Conservation (phyloP, 495 filamentous ascomycete genomes). For the Tuber melanosporum region DNA sequence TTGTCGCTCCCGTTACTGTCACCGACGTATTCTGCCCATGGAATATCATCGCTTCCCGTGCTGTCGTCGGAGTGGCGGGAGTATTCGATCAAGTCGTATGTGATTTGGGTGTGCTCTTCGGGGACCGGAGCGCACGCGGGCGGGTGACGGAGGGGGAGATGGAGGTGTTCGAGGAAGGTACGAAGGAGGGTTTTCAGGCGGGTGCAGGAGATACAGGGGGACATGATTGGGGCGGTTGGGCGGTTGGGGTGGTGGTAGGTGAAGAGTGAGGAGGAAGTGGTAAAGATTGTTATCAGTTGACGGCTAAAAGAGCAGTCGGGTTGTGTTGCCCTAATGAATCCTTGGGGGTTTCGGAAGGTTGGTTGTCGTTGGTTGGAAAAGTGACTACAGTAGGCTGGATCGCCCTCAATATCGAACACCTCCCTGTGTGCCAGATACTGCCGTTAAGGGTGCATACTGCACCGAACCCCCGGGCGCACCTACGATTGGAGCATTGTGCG, state of each 20-base stretch:
- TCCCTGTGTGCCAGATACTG: not conserved
- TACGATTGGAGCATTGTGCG: too few relatives aligned
- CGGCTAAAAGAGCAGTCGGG: not conserved
- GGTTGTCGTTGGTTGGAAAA: too few relatives aligned
- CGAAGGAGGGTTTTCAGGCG: not conserved
- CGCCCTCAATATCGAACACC: not conserved
- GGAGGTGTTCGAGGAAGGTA: not conserved
- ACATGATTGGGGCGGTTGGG: not conserved
- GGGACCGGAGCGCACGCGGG: not conserved
- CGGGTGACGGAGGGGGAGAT: not conserved
- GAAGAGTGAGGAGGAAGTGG: not conserved
- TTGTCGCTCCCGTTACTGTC: not conserved
- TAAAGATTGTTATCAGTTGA: not conserved
- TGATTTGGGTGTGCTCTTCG: not conserved
- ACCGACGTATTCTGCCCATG: not conserved
- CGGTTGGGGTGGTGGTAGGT: not conserved
- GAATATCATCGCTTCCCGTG: not conserved
- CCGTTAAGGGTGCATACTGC: too few relatives aligned
- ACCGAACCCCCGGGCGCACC: too few relatives aligned
- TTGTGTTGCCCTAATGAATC: not conserved
- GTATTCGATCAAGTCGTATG: not conserved
- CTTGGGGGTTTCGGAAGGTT: not conserved
- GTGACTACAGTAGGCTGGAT: not conserved
- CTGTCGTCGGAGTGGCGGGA: not conserved
- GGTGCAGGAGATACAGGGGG: not conserved